Evolutionary conservation across 257 asterid species (phyloP), one percentile per base, ranked within the genome.

Genomic region (Capsicum pubescens): DNA sequence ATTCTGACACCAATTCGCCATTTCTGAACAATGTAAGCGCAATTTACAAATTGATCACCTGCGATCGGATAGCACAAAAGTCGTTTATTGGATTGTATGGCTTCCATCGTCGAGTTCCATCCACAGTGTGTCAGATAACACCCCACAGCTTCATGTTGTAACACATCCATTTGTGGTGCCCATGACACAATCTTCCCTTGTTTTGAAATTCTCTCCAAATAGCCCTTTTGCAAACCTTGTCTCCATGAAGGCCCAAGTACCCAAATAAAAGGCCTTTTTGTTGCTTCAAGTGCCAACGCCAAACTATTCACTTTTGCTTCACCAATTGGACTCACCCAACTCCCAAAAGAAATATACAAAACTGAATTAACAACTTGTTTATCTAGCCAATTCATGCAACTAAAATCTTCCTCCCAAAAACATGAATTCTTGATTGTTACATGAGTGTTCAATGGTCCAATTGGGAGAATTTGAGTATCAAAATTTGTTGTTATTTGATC

Each of bases 281-380:
- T 52, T 16, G 93, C 91, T 86, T 91, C 96, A 0, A 95, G 91
- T 2, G 96, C 84, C 79, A 80, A 32, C 1, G 98, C 97, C 21
- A 95, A 79, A 3, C 83, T 82, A 82, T 17, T 85, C 7, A 92
- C 81, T 81, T 92, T 86, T 0, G 50, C 86, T 64, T 92, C 95
- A 0, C 90, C 93, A 5, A 91, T 89, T 5, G 98, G 98, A 86
- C 93, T 89, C 32, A 92, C 96, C 98, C 98, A 95, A 81, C 98
- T 95, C 61, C 98, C 98, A 68, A 95, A 95, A 0, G 97, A 93
- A 50, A 95, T 80, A 81, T 92, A 95, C 11, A 91, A 17, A 1
- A 93, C 95, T 0, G 98, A 91, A 2, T 90, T 87, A 39, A 35
- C 71, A 3, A 11, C 46, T 55, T 92, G 98, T n/a, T 67, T 9